These are phyloP conservation scores for Arctium lappa DNA, from an alignment of 129 eudicot genomes.

Conservation along the genomic window DNA sequence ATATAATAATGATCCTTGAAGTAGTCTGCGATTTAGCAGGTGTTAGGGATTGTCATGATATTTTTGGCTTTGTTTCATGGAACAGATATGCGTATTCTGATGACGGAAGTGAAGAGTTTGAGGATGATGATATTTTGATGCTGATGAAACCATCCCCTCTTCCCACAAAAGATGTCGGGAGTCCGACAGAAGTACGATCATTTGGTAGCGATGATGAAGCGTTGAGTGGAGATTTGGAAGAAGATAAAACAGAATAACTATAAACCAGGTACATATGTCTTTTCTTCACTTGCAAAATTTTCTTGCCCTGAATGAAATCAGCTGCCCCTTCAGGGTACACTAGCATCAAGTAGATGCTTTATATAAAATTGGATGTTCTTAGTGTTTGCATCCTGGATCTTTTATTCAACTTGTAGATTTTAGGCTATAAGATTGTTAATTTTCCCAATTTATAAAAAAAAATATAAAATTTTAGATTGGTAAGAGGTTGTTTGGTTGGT, in stretches of 20 bases:
- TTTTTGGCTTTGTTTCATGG: background rate
- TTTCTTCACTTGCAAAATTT: background rate
- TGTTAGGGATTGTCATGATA: background rate
- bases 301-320: background rate
- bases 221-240: constrained; percentile 44
- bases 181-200: constrained; percentile 30
- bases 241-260: constrained; percentile 59
- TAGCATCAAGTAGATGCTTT: background rate
- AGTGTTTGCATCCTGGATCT: background rate
- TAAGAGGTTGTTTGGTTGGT: too few relatives aligned
- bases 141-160: constrained; percentile 61
- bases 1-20: background rate
- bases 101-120: constrained; percentile 71
- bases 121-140: constrained; percentile 51
- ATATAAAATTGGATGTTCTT: background rate
- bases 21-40: background rate
- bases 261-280: constrained; percentile 1
- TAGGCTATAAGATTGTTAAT: background rate
- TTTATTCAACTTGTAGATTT: background rate
- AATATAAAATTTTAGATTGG: background rate
- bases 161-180: constrained; percentile 41
- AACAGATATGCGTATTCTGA: constrained; percentile 71
- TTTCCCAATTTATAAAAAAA: background rate
- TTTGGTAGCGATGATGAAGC: constrained; percentile 29
- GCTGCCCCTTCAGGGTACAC: background rate